Evolutionary conservation across 1,284 basidiomycete genomes (phyloP).

Genomic region (Flammula alnicola): DNA sequence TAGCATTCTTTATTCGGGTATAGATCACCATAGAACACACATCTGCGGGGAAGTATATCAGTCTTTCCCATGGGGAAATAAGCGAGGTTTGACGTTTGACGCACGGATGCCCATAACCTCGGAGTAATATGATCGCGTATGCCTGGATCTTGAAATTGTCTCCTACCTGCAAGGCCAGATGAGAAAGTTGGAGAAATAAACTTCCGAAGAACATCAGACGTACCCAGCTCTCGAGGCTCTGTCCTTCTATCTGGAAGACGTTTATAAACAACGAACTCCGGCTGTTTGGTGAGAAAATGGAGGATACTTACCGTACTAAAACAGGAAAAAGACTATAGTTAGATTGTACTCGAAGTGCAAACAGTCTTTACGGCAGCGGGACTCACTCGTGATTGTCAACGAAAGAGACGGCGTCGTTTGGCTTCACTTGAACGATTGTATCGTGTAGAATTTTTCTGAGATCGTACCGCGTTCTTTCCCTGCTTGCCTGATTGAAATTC

Average conservation of each 20-base stretch:
- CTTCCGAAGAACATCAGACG: conserved; percentile 22
- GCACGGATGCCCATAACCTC: conserved; percentile 85
- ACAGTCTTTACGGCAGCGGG: not conserved
- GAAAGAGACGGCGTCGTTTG: conserved; percentile 79
- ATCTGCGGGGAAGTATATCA: conserved; percentile 47
- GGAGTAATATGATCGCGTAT: conserved; percentile 87
- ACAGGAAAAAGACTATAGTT: conserved; percentile 2
- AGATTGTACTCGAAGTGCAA: conserved; percentile 2
- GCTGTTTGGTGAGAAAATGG: not conserved
- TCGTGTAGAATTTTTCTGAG: conserved; percentile 64
- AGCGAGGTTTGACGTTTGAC: conserved; percentile 30
- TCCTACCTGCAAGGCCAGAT: conserved; percentile 53
- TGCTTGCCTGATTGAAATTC: conserved; percentile 71
- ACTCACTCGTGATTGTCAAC: conserved; percentile 85
- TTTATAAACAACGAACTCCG: conserved; percentile 4
- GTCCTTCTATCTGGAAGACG: conserved; percentile 63
- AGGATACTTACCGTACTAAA: conserved; percentile 55
- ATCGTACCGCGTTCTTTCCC: conserved; percentile 62
- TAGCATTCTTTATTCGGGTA: conserved; percentile 75
- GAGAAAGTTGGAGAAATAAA: conserved; percentile 11
- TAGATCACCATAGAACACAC: conserved; percentile 92
- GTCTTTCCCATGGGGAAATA: conserved; percentile 12
- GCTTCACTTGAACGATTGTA: conserved; percentile 60
- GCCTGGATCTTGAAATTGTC: conserved; percentile 76
- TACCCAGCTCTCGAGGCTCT: conserved; percentile 81